phyloP scores from a whole-genome alignment of 2,329 filamentous ascomycete genomes.

The Hypoxylon sp. region DNA sequence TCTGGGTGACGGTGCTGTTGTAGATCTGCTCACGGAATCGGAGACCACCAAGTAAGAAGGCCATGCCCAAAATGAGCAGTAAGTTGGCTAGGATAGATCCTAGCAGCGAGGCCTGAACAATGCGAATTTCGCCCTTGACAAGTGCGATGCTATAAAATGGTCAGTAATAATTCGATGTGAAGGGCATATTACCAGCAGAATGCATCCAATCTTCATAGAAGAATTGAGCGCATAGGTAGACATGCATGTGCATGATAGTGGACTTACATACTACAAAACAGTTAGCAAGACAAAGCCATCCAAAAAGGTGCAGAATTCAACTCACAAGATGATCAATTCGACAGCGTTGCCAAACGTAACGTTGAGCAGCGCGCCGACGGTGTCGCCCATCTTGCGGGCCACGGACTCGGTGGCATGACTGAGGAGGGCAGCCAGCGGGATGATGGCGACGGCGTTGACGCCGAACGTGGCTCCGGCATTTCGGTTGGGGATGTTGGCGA shows the following conservation, averaged over 20 bases:
- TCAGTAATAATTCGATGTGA: conserved; percentile 44
- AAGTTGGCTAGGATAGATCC: conserved; percentile 91
- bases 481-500: conserved; percentile 61
- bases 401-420: conserved; percentile 80
- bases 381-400: conserved; percentile 75
- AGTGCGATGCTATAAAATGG: conserved; percentile 71
- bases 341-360: conserved; percentile 83
- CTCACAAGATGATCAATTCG: conserved; percentile 79
- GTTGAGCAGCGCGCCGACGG: conserved; percentile 76
- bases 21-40: conserved; percentile 94
- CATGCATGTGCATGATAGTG: neutral
- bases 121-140: conserved; percentile 83
- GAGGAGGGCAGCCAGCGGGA: conserved; percentile 76
- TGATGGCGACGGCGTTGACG: conserved; percentile 78
- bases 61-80: conserved; percentile 89
- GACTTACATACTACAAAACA: conserved; percentile 40
- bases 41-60: conserved; percentile 85
- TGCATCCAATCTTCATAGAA: too few species aligned
- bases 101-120: conserved; percentile 89
- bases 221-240: neutral
- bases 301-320: neutral
- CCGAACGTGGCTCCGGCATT: conserved; percentile 72
- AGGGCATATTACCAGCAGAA: too few species aligned
- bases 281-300: conserved; percentile 29
- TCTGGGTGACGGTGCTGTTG: conserved; percentile 94